These are phyloP conservation scores for Cladobotryum mycophilum DNA, from an alignment of 2,329 filamentous ascomycete species.

Conservation along the genomic window DNA sequence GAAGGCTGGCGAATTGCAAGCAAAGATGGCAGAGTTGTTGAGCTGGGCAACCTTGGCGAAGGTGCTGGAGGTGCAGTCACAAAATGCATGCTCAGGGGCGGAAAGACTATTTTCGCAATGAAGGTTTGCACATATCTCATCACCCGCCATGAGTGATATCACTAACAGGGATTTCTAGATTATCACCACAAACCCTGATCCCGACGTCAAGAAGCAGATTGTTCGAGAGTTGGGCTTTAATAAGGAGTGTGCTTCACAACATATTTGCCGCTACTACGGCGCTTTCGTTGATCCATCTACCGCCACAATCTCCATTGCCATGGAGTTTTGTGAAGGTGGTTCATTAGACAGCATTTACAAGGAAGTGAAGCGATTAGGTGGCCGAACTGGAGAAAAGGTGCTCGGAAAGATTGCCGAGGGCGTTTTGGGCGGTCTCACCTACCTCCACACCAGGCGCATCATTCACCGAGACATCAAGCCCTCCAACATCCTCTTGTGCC, in stretches of 20 bases:
- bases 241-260: constrained; percentile 90
- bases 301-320: constrained; percentile 94
- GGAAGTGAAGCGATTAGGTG: constrained; percentile 91
- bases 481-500: constrained; percentile 90
- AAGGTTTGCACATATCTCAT: constrained; percentile 56
- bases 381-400: constrained; percentile 93
- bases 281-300: constrained; percentile 95
- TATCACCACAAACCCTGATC: constrained; percentile 96
- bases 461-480: constrained; percentile 99
- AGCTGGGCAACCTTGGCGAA: constrained; percentile 85
- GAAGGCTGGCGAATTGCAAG: constrained; percentile 93
- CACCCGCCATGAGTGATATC: constrained; percentile 12
- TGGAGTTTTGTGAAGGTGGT: constrained; percentile 98
- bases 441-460: constrained; percentile 91
- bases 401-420: constrained; percentile 95
- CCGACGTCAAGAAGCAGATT: constrained; percentile 97
- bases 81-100: constrained; percentile 78
- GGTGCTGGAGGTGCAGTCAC: constrained; percentile 95
- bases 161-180: constrained; percentile 50
- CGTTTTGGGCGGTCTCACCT: constrained; percentile 86
- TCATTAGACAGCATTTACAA: constrained; percentile 95
- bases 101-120: constrained; percentile 90
- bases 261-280: constrained; percentile 96
- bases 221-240: constrained; percentile 95
- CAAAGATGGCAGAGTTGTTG: constrained; percentile 77